Evolutionary conservation across 129 eudicot genomes (phyloP).

Genomic region (Saposhnikovia divaricata): DNA sequence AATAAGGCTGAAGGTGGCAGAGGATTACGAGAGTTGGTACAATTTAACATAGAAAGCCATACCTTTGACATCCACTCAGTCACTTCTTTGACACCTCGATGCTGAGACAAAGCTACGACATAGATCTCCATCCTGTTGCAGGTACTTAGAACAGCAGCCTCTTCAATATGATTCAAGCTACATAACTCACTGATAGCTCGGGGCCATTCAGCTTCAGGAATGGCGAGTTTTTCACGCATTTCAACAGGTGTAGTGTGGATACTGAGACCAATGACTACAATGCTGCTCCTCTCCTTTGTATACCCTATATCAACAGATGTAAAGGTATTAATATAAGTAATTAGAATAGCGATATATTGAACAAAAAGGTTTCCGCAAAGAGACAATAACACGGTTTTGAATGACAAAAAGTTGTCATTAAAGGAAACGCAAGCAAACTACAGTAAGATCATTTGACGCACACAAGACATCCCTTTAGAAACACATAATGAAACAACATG

Average conservation of each 20-base stretch:
- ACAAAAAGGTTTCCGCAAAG: background rate
- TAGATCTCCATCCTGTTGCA: slow-evolving; percentile 94
- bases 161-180: slow-evolving; percentile 78
- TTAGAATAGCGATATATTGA: background rate
- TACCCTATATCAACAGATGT: slow-evolving; percentile 41
- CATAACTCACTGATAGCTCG: slow-evolving; percentile 89
- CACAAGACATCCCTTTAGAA: background rate
- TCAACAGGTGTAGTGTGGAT: slow-evolving; percentile 87
- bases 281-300: slow-evolving; percentile 94
- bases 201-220: slow-evolving; percentile 99
- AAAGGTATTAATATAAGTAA: background rate
- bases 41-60: background rate
- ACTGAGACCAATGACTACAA: slow-evolving; percentile 87
- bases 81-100: slow-evolving; percentile 91
- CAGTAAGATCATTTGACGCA: background rate
- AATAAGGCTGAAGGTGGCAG: background rate
- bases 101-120: slow-evolving; percentile 87
- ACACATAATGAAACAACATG: background rate
- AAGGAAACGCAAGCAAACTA: background rate
- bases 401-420: background rate
- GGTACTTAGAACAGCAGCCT: slow-evolving; percentile 90
- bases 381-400: background rate
- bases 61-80: slow-evolving; percentile 99
- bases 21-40: background rate
- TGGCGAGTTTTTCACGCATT: slow-evolving; percentile 89